Percentiles rank a stretch among this genome's conserved stretches.
Conservation (phyloP, 805 yeast species). For the Yarrowia alimentaria region DNA sequence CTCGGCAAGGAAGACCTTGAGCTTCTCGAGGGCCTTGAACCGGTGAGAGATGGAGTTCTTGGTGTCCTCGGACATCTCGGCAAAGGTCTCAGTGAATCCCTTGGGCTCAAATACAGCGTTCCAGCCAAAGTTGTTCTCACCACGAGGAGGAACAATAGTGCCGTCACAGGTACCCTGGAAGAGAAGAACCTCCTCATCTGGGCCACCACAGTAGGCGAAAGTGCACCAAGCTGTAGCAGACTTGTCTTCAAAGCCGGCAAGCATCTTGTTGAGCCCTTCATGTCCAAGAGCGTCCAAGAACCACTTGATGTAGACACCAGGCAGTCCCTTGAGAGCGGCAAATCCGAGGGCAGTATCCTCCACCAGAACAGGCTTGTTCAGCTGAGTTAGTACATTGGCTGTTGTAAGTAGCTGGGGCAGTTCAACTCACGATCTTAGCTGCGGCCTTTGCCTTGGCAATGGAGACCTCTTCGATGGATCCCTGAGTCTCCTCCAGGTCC, state of each 20-base stretch:
- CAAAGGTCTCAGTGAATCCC: slow-evolving; percentile 74
- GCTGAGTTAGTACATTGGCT: slow-evolving; percentile 32
- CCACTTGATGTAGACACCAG: slow-evolving; percentile 97
- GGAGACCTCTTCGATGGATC: slow-evolving; percentile 78
- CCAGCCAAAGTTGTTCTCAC: slow-evolving; percentile 89
- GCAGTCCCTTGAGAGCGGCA: slow-evolving; percentile 75
- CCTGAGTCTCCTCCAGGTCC: slow-evolving; percentile 91
- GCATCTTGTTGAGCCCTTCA: slow-evolving; percentile 71
- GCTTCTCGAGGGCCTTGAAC: slow-evolving; percentile 72
- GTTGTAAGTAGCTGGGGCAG: neutral
- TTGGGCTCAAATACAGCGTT: slow-evolving; percentile 85
- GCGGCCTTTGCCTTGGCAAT: slow-evolving; percentile 76
- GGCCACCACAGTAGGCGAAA: slow-evolving; percentile 84
- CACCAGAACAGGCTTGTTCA: slow-evolving; percentile 80
- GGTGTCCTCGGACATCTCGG: slow-evolving; percentile 74
- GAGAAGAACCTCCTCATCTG: slow-evolving; percentile 65
- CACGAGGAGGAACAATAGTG: slow-evolving; percentile 69
- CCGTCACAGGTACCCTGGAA: slow-evolving; percentile 89
- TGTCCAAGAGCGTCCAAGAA: slow-evolving; percentile 74
- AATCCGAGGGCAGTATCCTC: slow-evolving; percentile 93
- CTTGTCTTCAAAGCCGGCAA: slow-evolving; percentile 78
- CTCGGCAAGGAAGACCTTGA: slow-evolving; percentile 50
- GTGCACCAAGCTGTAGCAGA: slow-evolving; percentile 87
- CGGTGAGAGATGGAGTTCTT: slow-evolving; percentile 89
- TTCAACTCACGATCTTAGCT: slow-evolving; percentile 48